phyloP scores from a whole-genome alignment of 2,329 filamentous ascomycete genomes.

The Paecilomyces fulvus region DNA sequence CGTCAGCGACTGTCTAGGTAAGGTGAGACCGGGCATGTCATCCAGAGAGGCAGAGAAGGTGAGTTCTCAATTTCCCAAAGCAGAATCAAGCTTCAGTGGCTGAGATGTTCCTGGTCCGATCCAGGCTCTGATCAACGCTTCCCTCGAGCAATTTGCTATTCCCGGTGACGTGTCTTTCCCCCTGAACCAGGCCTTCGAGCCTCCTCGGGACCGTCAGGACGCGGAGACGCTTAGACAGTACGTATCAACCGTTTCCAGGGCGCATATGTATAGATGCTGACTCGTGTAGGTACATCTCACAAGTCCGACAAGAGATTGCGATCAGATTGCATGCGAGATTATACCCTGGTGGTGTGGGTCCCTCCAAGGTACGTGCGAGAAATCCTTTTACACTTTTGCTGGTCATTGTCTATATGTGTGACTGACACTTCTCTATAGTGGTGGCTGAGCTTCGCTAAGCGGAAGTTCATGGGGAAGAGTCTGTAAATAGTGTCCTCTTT shows the following conservation, averaged over 20 bases:
- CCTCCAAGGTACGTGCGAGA: conserved; percentile 47
- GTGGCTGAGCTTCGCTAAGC: conserved; percentile 98
- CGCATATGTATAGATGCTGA: conserved; percentile 3
- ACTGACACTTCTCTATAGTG: conserved; percentile 55
- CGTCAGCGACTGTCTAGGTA: conserved; percentile 79
- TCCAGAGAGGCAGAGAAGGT: conserved; percentile 60
- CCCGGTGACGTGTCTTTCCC: conserved; percentile 91
- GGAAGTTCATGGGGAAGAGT: conserved; percentile 98
- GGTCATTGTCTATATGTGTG: background rate
- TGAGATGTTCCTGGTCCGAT: conserved; percentile 25
- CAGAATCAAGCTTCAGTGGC: background rate
- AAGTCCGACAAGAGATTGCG: conserved; percentile 89
- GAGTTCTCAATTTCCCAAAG: background rate
- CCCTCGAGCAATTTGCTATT: conserved; percentile 92
- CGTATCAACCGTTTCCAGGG: conserved; percentile 11
- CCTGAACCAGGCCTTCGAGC: conserved; percentile 92
- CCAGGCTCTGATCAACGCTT: conserved; percentile 78
- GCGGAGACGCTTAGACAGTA: conserved; percentile 85
- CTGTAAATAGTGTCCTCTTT: conserved; percentile 42
- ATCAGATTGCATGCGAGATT: conserved; percentile 73
- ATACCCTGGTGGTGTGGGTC: conserved; percentile 66
- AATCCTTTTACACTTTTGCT: conserved; percentile 17
- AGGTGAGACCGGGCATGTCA: conserved; percentile 68
- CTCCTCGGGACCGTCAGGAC: conserved; percentile 77
- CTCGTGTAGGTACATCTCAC: conserved; percentile 53